These are phyloP conservation scores for Phlebiopsis flavidoalba DNA, from an alignment of 768 basidiomycete species.

Conservation along the genomic window DNA sequence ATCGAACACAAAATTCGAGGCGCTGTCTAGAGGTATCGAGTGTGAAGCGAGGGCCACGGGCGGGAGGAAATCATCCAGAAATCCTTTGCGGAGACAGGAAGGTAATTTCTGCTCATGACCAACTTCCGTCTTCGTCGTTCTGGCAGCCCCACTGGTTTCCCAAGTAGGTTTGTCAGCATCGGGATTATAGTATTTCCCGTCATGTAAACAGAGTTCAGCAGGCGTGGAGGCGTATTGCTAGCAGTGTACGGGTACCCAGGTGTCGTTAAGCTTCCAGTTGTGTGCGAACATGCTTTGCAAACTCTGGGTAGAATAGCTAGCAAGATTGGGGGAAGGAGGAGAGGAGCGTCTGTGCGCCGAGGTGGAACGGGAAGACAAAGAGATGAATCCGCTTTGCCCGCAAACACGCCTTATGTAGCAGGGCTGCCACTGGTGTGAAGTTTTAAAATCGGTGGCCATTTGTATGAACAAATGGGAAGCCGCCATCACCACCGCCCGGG, in stretches of 20 bases:
- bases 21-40: not conserved
- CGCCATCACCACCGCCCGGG: no score
- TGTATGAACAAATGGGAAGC: not conserved
- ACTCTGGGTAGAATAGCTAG: not conserved
- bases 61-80: not conserved
- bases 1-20: not conserved
- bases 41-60: not conserved
- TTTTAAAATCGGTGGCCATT: not conserved
- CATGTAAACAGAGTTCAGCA: not conserved
- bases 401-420: not conserved
- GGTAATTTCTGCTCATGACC: not conserved
- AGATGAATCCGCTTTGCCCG: not conserved
- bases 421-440: not conserved
- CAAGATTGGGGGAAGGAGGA: not conserved
- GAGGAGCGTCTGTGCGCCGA: not conserved
- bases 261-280: not conserved
- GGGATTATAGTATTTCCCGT: no score
- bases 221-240: not conserved
- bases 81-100: not conserved
- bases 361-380: not conserved
- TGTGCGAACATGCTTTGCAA: not conserved
- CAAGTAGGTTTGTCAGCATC: not conserved
- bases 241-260: not conserved
- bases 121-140: not conserved
- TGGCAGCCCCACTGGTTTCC: no score